Conservation (phyloP, 805 yeast species). For the Saturnispora serradocipensis region DNA sequence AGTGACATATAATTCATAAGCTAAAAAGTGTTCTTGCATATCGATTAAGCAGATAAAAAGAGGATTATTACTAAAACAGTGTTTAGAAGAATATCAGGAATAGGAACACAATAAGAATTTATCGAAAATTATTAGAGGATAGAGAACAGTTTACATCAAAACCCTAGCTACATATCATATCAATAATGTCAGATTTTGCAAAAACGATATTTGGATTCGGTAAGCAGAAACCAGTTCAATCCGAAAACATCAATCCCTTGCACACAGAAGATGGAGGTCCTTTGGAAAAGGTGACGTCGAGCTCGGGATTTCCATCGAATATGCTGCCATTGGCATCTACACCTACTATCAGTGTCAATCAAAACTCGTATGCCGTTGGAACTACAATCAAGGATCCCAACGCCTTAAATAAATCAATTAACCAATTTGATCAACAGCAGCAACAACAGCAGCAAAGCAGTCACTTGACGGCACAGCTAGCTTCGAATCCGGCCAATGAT, state of each 20-base stretch:
- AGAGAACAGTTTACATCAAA: background rate
- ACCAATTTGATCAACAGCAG: constrained; percentile 25
- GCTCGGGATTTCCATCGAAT: constrained; percentile 25
- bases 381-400: constrained; percentile 42
- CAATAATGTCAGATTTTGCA: constrained; percentile 20
- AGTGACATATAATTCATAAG: background rate
- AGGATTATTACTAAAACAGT: background rate
- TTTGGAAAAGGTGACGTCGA: constrained; percentile 7
- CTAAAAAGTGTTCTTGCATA: background rate
- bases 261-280: constrained; percentile 10
- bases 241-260: constrained; percentile 9
- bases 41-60: background rate
- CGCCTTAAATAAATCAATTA: constrained; percentile 26
- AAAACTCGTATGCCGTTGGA: constrained; percentile 57
- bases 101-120: background rate
- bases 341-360: constrained; percentile 63
- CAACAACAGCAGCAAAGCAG: constrained; percentile 10
- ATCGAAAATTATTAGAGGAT: background rate
- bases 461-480: constrained; percentile 16
- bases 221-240: constrained; percentile 8
- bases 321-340: constrained; percentile 40
- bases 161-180: background rate
- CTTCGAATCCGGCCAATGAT: background rate
- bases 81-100: background rate
- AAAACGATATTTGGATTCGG: constrained; percentile 18